Percentiles rank a stretch among this genome's conserved stretches.
Conservation (phyloP, 225 moss, liverwort and hornwort genomes). For the Takakia lepidozioides region DNA sequence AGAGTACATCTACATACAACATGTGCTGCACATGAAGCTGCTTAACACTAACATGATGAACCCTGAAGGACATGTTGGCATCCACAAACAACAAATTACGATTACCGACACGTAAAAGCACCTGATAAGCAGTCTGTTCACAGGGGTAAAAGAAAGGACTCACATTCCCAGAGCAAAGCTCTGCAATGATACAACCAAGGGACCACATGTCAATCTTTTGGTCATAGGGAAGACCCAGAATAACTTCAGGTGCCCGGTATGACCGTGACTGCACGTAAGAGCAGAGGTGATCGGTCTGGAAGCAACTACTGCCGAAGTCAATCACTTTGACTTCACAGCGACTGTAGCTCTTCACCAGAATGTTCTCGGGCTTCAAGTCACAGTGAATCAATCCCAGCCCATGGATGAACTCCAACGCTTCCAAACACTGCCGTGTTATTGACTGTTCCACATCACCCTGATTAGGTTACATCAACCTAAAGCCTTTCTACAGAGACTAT, state of each 20-base stretch:
- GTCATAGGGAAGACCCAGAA: constrained; percentile 73
- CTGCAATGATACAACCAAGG: constrained; percentile 63
- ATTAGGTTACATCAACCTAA: no score
- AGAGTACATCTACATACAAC: no score
- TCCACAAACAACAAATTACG: no score
- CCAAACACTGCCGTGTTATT: constrained; percentile 92
- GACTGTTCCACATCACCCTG: no score
- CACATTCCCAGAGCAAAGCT: constrained; percentile 65
- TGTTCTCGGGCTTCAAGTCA: constrained; percentile 95
- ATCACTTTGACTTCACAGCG: constrained; percentile 99
- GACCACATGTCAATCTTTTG: constrained; percentile 76
- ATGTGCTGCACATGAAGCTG: no score
- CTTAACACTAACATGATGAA: no score
- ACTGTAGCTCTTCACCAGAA: constrained; percentile 97
- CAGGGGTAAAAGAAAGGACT: no score
- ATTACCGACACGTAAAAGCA: no score
- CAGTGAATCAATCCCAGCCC: constrained; percentile 74
- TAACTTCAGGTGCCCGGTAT: constrained; percentile 95
- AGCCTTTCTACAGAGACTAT: no score
- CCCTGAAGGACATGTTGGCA: no score
- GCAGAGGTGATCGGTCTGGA: constrained; percentile 97
- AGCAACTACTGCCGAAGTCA: constrained; percentile 98
- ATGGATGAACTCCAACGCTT: constrained; percentile 89
- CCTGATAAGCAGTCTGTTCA: no score
- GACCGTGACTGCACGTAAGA: constrained; percentile 98